Evolutionary conservation across 352 stramenopile genomes (phyloP), one percentile per base, ranked within the genome.

Genomic region (Globisporangium emineosum): DNA sequence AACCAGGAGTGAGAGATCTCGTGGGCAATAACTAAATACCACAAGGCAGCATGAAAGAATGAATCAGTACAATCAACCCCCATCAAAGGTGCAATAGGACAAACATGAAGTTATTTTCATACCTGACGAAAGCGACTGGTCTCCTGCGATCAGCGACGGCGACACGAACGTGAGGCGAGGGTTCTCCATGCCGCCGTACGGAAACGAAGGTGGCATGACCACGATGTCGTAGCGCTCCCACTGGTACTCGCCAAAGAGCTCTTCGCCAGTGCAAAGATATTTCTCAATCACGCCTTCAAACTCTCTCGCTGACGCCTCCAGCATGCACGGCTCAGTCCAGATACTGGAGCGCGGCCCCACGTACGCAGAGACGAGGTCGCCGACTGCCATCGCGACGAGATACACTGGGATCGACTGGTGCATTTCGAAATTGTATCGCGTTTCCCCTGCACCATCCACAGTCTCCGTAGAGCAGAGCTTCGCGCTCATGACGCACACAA

Each of bases 181-280:
- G 75, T 98, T 98, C 73, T 99, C 97, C 97, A 99, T 99, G n/a
- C 97, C 97, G 37, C 97, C 97, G 73, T 99, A 99, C 0, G 89
- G 87, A 62, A 97, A 97, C n/a, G 81, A 94, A 7, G 86, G 86
- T 10, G 88, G 88, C 85, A 96, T 91, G 37, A 91, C 77, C 45
- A 96, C 60, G 56, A 96, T 62, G 60, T 94, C 87, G 65, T 96
- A 96, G 9, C 77, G 80, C 59, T 91, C 84, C 88, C 88, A 96
- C 56, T 84, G 58, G 62, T 96, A 96, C n/a, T 83, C 74, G 13
- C 84, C 86, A 58, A 96, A 93, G 35, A 93, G 80, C 0, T 70
- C 68, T 62, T 94, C 88, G 27, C 86, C 84, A 19, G 90, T 86
- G 2, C 55, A 57, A 23, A 96, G 72, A 42, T 92, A 91, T 29